Evolutionary conservation across 257 asterid species (phyloP).

Genomic region (Solanum chilense): DNA sequence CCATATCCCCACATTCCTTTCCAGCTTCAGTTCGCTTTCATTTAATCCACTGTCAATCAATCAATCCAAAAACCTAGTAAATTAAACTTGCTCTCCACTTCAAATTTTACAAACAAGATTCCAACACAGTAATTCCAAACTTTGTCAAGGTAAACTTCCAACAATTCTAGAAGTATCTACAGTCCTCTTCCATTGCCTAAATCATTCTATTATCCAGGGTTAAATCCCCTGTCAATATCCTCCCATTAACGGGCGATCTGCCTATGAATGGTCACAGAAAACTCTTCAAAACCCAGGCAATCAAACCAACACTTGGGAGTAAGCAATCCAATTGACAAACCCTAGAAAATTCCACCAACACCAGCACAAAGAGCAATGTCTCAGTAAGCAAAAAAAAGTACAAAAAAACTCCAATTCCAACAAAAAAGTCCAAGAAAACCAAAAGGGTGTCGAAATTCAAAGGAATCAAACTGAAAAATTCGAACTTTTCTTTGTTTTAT

Average conservation of each 20-base stretch:
- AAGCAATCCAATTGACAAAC: not conserved
- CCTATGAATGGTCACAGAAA: not conserved
- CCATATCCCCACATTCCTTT: slow-evolving; percentile 50
- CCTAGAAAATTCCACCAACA: slow-evolving; percentile 1
- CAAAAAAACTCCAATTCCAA: not conserved
- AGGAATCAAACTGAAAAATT: not conserved
- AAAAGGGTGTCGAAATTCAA: slow-evolving; percentile 1
- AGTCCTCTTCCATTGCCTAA: slow-evolving; percentile 22
- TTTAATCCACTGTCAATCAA: not conserved
- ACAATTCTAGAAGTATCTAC: slow-evolving; percentile 9
- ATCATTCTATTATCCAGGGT: not conserved
- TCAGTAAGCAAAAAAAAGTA: not conserved
- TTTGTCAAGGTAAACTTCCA: not conserved
- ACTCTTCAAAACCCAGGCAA: not conserved
- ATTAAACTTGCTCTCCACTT: not conserved
- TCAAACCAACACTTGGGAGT: not conserved
- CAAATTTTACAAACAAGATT: not conserved
- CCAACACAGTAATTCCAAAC: not conserved
- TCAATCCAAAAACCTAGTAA: not conserved
- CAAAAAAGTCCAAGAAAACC: not conserved
- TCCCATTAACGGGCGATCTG: not conserved
- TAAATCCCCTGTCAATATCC: not conserved
- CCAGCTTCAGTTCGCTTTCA: slow-evolving; percentile 13
- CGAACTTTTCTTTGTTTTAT: not conserved
- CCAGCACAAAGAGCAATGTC: not conserved